A percentile compares a stretch with the other conserved stretches of the same genome.
phyloP scores from a whole-genome alignment of 495 filamentous ascomycete species.

The Cercophora newfieldiana region DNA sequence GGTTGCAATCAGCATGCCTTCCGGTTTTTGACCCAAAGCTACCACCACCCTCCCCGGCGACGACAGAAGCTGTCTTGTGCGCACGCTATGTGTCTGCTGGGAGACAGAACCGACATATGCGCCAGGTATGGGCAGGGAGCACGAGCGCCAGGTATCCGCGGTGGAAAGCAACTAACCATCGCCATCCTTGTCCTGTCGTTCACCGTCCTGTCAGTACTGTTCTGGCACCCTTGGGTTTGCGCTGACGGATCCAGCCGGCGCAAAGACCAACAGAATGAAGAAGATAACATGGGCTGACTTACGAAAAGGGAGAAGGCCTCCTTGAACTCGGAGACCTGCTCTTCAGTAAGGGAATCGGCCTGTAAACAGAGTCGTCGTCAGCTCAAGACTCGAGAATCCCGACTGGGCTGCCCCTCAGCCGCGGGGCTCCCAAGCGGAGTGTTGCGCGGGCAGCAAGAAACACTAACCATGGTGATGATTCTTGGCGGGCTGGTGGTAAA shows the following conservation, averaged over 20 bases:
- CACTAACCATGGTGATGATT: conserved; percentile 12
- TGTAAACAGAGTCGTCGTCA: conserved; percentile 36
- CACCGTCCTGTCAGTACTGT: conserved; percentile 18
- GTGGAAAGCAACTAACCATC: conserved; percentile 77
- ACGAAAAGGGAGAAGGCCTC: conserved; percentile 99
- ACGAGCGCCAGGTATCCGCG: conserved; percentile 4
- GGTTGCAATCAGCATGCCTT: conserved; percentile 17
- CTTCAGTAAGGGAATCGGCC: conserved; percentile 95
- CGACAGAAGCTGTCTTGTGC: background rate
- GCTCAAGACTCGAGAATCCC: background rate
- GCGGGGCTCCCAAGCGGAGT: conserved; percentile 25
- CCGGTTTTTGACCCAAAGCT: background rate
- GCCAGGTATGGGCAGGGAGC: conserved; percentile 11
- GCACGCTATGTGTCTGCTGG: background rate
- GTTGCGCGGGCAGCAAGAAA: conserved; percentile 1
- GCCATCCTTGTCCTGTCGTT: conserved; percentile 92
- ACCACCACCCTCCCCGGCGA: background rate
- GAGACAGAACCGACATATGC: background rate
- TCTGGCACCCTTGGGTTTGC: conserved; percentile 13
- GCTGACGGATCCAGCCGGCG: background rate
- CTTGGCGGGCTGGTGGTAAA: background rate
- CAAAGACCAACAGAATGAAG: background rate
- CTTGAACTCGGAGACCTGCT: conserved; percentile 99
- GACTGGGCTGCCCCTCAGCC: conserved; percentile 26
- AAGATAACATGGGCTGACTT: conserved; percentile 53